Conservation (phyloP, 495 filamentous ascomycete genomes). For the Pseudomonodictys pantanalensis region DNA sequence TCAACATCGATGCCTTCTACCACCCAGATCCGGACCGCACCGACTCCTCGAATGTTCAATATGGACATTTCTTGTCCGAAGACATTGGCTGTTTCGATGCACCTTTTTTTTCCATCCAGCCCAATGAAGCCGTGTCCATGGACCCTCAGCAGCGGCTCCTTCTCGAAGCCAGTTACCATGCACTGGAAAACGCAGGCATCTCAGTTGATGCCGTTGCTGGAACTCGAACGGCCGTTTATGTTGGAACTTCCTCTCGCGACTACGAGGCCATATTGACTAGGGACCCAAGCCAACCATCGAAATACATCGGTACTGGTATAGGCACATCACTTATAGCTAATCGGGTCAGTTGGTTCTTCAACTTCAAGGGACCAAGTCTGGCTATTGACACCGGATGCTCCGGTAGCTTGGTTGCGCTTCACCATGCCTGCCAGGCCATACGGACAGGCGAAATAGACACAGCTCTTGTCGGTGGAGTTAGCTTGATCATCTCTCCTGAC, state of each 20-base stretch:
- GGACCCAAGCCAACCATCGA: slow-evolving; percentile 29
- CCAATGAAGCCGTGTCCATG: slow-evolving; percentile 10
- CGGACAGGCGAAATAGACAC: not conserved
- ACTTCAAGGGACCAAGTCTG: slow-evolving; percentile 2
- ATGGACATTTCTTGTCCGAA: not conserved
- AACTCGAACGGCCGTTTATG: slow-evolving; percentile 1
- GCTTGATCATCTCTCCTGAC: not conserved
- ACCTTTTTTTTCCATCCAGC: slow-evolving; percentile 15
- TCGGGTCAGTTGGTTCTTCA: slow-evolving; percentile 9
- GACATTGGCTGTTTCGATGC: slow-evolving; percentile 14
- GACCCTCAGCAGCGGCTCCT: slow-evolving; percentile 12
- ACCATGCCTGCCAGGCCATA: slow-evolving; percentile 2
- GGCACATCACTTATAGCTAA: not conserved
- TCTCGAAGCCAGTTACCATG: slow-evolving; percentile 7
- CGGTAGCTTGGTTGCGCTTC: slow-evolving; percentile 7
- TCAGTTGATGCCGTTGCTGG: not conserved
- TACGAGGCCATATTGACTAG: not conserved
- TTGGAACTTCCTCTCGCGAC: slow-evolving; percentile 6
- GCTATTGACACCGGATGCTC: slow-evolving; percentile 16
- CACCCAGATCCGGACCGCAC: not conserved
- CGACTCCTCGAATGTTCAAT: not conserved
- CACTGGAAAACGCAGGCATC: slow-evolving; percentile 14
- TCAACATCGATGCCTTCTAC: slow-evolving; percentile 4
- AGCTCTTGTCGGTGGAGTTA: not conserved
- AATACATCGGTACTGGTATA: not conserved